These are phyloP conservation scores for Schizothecium vesticola DNA, from an alignment of 495 filamentous ascomycete species.

Conservation along the genomic window DNA sequence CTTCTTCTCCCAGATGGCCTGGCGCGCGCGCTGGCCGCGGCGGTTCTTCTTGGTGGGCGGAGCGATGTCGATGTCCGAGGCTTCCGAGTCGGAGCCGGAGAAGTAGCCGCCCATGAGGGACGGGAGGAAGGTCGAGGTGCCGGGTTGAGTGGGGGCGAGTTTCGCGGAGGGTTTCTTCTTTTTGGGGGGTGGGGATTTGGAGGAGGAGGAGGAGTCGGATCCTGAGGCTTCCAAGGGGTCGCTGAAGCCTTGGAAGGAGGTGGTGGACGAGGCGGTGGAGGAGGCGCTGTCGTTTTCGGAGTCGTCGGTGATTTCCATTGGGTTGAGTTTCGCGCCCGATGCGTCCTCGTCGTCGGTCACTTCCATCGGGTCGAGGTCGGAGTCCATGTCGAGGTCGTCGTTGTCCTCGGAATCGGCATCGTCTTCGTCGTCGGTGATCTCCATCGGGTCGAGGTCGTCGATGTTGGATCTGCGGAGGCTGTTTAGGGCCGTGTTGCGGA, in stretches of 20 bases:
- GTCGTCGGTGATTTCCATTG: conserved; percentile 5
- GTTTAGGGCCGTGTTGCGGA: conserved; percentile 4
- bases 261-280: not conserved
- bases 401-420: conserved; percentile 11
- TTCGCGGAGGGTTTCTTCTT: conserved; percentile 17
- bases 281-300: conserved; percentile 27
- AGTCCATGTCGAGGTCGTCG: conserved; percentile 9
- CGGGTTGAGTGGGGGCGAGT: conserved; percentile 21
- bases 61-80: conserved; percentile 48
- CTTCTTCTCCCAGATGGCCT: conserved; percentile 88
- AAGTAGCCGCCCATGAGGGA: conserved; percentile 87
- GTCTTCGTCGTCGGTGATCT: conserved; percentile 17
- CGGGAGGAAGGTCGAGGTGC: conserved; percentile 70
- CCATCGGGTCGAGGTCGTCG: conserved; percentile 16
- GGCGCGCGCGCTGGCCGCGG: conserved; percentile 80
- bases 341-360: conserved; percentile 11
- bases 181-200: conserved; percentile 1
- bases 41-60: conserved; percentile 84
- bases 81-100: conserved; percentile 70
- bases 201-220: not conserved
- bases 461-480: conserved; percentile 9
- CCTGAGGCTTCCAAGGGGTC: conserved; percentile 2
- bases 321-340: conserved; percentile 20
- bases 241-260: conserved; percentile 17
- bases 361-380: conserved; percentile 9